Evolutionary conservation across 2,329 filamentous ascomycete genomes (phyloP).

Genomic region (Botryotinia calthae): DNA sequence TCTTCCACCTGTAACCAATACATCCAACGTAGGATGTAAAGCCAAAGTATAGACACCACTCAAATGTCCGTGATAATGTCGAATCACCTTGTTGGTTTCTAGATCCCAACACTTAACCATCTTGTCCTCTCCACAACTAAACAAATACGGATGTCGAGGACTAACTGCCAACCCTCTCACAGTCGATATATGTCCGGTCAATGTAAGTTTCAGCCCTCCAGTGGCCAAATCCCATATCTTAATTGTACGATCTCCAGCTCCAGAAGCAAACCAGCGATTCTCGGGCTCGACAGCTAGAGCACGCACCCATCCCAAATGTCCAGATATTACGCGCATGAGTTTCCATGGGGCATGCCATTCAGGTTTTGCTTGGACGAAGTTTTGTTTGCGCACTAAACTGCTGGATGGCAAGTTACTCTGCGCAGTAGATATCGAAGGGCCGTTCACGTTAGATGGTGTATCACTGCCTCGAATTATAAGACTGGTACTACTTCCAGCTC

Average conservation of each 20-base stretch:
- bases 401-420: conserved; percentile 48
- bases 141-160: conserved; percentile 90
- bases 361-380: conserved; percentile 68
- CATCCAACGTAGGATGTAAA: conserved; percentile 91
- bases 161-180: conserved; percentile 91
- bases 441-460: conserved; percentile 53
- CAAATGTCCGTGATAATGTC: conserved; percentile 95
- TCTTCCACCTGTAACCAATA: conserved; percentile 89
- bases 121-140: conserved; percentile 97
- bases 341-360: conserved; percentile 99
- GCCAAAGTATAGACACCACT: conserved; percentile 92
- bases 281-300: conserved; percentile 87
- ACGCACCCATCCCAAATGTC: conserved; percentile 93
- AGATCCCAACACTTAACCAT: conserved; percentile 99
- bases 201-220: conserved; percentile 76
- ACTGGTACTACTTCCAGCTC: conserved; percentile 49
- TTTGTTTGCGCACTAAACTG: conserved; percentile 58
- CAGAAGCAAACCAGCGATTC: conserved; percentile 97
- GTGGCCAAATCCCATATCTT: conserved; percentile 98
- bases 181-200: conserved; percentile 93
- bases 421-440: conserved; percentile 44
- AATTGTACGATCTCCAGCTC: conserved; percentile 92
- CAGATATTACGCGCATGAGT: conserved; percentile 94
- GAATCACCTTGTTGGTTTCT: conserved; percentile 98
- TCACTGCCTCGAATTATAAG: conserved; percentile 52